Percentiles rank a stretch among this genome's conserved stretches.
Conservation (phyloP, 805 yeast species). For the Spathaspora arborariae region DNA sequence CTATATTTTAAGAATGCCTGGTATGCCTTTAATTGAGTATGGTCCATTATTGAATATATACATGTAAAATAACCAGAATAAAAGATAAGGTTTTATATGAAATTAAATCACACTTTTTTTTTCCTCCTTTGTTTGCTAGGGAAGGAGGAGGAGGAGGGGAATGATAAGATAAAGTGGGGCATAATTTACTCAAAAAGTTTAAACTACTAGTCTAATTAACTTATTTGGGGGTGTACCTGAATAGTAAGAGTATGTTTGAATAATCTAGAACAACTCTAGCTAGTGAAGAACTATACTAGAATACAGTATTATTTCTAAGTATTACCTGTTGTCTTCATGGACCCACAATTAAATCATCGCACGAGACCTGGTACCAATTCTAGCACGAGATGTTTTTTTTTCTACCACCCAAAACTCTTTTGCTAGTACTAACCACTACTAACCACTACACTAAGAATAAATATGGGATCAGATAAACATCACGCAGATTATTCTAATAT, state of each 20-base stretch:
- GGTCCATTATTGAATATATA: neutral
- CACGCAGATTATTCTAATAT: conserved; percentile 79
- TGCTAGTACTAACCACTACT: neutral
- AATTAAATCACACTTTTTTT: neutral
- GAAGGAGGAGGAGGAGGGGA: too few species aligned
- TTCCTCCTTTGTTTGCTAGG: neutral
- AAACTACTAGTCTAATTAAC: too few species aligned
- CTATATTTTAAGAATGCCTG: neutral
- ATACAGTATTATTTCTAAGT: too few species aligned
- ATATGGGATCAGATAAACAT: conserved; percentile 16
- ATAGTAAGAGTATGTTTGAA: too few species aligned
- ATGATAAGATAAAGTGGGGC: neutral
- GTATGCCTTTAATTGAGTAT: neutral
- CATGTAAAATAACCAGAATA: neutral
- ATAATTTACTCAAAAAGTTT: too few species aligned
- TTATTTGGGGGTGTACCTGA: too few species aligned
- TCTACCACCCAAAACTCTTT: neutral
- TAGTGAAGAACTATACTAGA: too few species aligned
- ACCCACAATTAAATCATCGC: neutral
- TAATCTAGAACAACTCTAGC: too few species aligned
- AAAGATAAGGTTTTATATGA: too few species aligned
- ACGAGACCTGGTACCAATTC: neutral
- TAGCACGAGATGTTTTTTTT: neutral
- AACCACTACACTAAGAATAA: neutral
- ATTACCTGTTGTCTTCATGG: too few species aligned